Evolutionary conservation across 2,329 filamentous ascomycete species (phyloP), one percentile per base, ranked within the genome.

Genomic region (Aspergillus unguis): DNA sequence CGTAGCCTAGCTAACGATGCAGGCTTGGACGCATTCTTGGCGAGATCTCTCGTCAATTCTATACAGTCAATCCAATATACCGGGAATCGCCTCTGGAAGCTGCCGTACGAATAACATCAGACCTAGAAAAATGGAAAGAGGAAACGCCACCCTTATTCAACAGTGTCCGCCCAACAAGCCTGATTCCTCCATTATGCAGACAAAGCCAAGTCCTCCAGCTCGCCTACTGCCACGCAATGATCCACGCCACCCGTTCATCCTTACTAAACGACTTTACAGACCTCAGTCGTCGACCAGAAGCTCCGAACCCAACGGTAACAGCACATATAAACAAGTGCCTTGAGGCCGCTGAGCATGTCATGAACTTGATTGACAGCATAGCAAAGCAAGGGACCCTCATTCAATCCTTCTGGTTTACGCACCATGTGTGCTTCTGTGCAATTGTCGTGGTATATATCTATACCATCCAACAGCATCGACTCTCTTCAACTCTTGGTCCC

Each of bases 11-110:
- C 42, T 54, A 29, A 50, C 44, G 11, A 9, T 45, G 36, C 42
- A 29, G 73, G 31, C 78, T 82, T 9, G 80, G 79, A 29, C 74
- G 80, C 47, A 76, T 82, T n/a, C 50, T 76, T 70, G 35, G 66
- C 74, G 36, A 73, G 75, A 48, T 78, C 67, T 60, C 80, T 75
- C 61, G 77, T 66, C 42, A 78, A 67, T 63, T 74, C 47, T 71
- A 71, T 47, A 70, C 69, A 1, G 65, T 71, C 17, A 70, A 66
- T 26, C 61, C 67, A 8, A 56, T 58, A 10, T 64, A 63, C 10
- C 62, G 62, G 26, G 62, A 65, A 41, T 62, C 66, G 1, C 64
- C 68, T 0, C 56, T 71, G 2, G 67, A 70, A 47, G 65, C 63
- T 6, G 68, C 67, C 29, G 59, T 65, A 11, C 65, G 68, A 17